phyloP scores from a whole-genome alignment of 495 filamentous ascomycete species.

The Aspergillus bertholletiae region DNA sequence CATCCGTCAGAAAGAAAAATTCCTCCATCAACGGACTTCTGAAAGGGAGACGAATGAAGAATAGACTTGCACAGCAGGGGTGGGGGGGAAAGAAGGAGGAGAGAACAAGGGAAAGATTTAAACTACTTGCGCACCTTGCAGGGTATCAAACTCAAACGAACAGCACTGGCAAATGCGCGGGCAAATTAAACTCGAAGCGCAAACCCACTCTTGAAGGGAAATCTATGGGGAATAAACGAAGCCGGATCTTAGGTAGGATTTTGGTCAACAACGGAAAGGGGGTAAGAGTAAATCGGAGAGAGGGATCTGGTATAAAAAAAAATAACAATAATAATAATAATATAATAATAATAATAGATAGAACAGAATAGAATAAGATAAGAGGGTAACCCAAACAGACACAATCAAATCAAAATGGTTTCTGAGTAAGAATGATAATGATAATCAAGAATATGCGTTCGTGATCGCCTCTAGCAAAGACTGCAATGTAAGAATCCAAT shows the following conservation, averaged over 20 bases:
- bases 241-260: neutral
- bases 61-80: neutral
- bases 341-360: no score
- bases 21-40: neutral
- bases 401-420: no score
- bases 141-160: conserved; percentile 1
- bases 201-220: neutral
- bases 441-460: neutral
- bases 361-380: neutral
- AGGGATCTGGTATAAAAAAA: no score
- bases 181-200: neutral
- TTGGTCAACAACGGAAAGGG: neutral
- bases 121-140: conserved; percentile 1
- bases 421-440: no score
- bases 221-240: neutral
- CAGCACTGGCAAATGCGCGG: neutral
- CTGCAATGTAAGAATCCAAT: neutral
- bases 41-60: neutral
- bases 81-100: no score
- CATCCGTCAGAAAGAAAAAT: neutral
- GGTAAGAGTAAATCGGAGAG: neutral
- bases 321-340: no score
- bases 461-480: neutral
- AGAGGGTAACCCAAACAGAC: no score
- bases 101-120: neutral